Conservation (phyloP, 768 basidiomycete species). For the Auriscalpium vulgare region DNA sequence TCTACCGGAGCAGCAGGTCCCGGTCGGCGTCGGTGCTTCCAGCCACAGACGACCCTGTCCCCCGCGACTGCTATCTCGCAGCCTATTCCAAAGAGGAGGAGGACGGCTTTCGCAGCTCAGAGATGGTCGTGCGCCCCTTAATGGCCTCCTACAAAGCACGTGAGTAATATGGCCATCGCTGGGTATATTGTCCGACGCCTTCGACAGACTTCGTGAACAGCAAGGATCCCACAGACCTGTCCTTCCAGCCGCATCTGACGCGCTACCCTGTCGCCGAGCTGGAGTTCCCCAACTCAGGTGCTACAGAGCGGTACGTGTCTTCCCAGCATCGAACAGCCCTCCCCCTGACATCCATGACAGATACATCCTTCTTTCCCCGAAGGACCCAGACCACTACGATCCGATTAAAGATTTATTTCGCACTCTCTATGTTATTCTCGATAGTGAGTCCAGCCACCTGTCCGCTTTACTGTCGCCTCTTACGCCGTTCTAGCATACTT, state of each 20-base stretch:
- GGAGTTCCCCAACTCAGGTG: slow-evolving; percentile 69
- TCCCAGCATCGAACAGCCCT: not conserved
- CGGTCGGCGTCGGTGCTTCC: slow-evolving; percentile 55
- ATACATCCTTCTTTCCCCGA: slow-evolving; percentile 71
- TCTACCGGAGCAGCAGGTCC: slow-evolving; percentile 39
- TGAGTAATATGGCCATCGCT: slow-evolving; percentile 27
- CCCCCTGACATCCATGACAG: slow-evolving; percentile 26
- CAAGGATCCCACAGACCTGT: slow-evolving; percentile 49
- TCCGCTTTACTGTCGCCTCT: not conserved
- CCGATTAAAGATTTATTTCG: slow-evolving; percentile 75
- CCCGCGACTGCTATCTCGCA: slow-evolving; percentile 41
- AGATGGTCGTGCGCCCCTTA: slow-evolving; percentile 51
- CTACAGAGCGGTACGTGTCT: slow-evolving; percentile 54
- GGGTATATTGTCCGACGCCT: not conserved
- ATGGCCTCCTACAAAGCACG: slow-evolving; percentile 66
- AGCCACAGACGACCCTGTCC: slow-evolving; percentile 27
- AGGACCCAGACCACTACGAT: slow-evolving; percentile 82
- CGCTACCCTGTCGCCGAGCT: slow-evolving; percentile 61
- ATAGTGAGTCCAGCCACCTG: slow-evolving; percentile 27
- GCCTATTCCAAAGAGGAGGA: slow-evolving; percentile 45
- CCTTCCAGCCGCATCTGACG: slow-evolving; percentile 53
- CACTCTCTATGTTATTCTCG: slow-evolving; percentile 62
- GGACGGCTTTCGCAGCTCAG: slow-evolving; percentile 49
- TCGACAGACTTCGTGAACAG: slow-evolving; percentile 62
- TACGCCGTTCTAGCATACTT: slow-evolving; percentile 45